Evolutionary conservation across 2,329 filamentous ascomycete species (phyloP).

Genomic region (Aspergillus sp.): DNA sequence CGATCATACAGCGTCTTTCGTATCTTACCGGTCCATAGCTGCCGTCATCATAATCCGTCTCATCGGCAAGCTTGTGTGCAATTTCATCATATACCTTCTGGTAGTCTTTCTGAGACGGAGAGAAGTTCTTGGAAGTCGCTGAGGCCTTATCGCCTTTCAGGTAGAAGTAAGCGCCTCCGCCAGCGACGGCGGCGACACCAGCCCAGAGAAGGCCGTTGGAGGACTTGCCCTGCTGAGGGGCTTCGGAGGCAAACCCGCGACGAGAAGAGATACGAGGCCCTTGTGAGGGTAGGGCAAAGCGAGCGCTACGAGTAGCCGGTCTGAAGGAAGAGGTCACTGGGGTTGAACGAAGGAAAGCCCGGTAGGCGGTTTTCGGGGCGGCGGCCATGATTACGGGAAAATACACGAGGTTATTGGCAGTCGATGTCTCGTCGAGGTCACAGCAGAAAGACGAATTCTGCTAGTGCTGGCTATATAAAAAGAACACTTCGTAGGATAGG

Average conservation of each 20-base stretch:
- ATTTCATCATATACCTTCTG: conserved; percentile 91
- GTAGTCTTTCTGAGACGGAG: conserved; percentile 76
- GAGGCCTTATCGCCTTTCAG: conserved; percentile 39
- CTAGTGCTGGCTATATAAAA: too few species aligned
- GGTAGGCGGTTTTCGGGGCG: conserved; percentile 35
- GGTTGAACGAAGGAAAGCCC: conserved; percentile 36
- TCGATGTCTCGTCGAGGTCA: conserved; percentile 1
- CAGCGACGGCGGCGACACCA: conserved; percentile 52
- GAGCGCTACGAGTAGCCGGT: conserved; percentile 46
- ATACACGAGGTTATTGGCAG: conserved; percentile 1
- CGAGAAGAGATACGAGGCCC: conserved; percentile 66
- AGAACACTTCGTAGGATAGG: too few species aligned
- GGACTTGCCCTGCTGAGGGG: conserved; percentile 42
- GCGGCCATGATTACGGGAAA: conserved; percentile 29
- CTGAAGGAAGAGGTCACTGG: conserved; percentile 30
- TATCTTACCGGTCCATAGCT: conserved; percentile 71
- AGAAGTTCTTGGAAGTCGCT: conserved; percentile 45
- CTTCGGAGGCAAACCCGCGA: conserved; percentile 70
- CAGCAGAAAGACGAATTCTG: background rate
- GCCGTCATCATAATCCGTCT: conserved; percentile 93
- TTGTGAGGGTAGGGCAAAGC: conserved; percentile 52
- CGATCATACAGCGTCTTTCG: background rate
- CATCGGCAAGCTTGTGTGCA: conserved; percentile 69
- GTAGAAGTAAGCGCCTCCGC: conserved; percentile 58
- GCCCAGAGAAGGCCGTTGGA: conserved; percentile 50